Evolutionary conservation across 1,284 basidiomycete genomes (phyloP), one percentile per base, ranked within the genome.

Genomic region (Ceratobasidium sp.): DNA sequence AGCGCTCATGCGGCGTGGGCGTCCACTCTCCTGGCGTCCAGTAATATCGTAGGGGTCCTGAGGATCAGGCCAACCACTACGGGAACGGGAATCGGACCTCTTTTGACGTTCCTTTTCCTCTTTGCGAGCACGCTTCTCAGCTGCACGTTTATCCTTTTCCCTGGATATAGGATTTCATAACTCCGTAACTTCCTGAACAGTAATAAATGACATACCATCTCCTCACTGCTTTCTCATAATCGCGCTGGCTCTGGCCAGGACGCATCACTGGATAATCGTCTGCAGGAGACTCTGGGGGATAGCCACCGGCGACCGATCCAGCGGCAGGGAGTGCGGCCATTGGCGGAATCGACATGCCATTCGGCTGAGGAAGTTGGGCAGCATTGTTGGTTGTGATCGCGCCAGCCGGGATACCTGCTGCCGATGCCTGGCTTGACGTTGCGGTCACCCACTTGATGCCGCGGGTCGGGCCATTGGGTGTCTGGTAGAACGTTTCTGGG

Each of bases 61-160:
- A 32, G 53, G 30, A 58, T 58, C 55, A 23, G n/a, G n/a, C 55
- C 55, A 58, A 16, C 55, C 34, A 36, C 18, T 30, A 30, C 34
- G 34, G 14, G 34, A 8, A 26, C 21, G n/a, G n/a, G n/a, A n/a
- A n/a, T n/a, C n/a, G n/a, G n/a, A n/a, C n/a, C n/a, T n/a, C 4
- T 52, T 18, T 6, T 18, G 48, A 9, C 36, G 36, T 14, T 39
- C 16, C 53, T 70, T 70, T 1, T 70, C 55, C 36, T 70, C 65
- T 21, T 70, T 70, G 28, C 65, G 65, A 58, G 65, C 65, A 26
- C 65, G 65, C 53, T 70, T 70, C 52, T 70, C 65, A n/a, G 65
- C 52, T 16, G 65, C 65, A 48, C 65, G 65, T 9, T 53, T 53
- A 30, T 70, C 65, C 43, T 70, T 70, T 43, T 70, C 52, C 55